Conservation (phyloP, 345 rosid species). For the Moringa oleifera region DNA sequence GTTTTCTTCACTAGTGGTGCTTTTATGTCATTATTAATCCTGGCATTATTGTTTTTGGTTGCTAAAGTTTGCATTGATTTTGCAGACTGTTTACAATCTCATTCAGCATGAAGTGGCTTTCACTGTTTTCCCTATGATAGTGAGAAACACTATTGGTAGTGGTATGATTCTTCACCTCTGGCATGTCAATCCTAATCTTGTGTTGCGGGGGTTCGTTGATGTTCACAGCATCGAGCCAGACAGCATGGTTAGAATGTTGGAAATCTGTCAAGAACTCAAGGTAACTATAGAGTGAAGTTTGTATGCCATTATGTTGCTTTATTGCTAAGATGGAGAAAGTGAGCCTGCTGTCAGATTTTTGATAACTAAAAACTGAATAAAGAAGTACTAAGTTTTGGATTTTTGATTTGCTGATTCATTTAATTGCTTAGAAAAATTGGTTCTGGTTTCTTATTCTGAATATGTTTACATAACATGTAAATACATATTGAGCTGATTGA, state of each 20-base stretch:
- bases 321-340: neutral
- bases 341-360: neutral
- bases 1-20: neutral
- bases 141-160: slow-evolving; percentile 37
- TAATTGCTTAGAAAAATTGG: neutral
- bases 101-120: slow-evolving; percentile 69
- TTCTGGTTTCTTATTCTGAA: neutral
- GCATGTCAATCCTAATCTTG: slow-evolving; percentile 67
- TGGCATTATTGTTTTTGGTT: neutral
- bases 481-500: neutral
- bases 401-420: neutral
- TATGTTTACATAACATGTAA: neutral
- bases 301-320: neutral
- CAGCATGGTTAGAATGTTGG: slow-evolving; percentile 50
- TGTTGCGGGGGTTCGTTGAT: slow-evolving; percentile 71
- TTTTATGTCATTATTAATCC: neutral
- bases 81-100: slow-evolving; percentile 85
- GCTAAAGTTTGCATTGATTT: slow-evolving; percentile 5
- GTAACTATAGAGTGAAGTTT: slow-evolving; percentile 25
- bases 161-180: slow-evolving; percentile 68
- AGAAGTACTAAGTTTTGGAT: neutral
- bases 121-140: slow-evolving; percentile 58
- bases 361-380: neutral
- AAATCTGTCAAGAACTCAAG: slow-evolving; percentile 79
- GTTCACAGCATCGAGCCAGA: slow-evolving; percentile 49